Evolutionary conservation across 495 filamentous ascomycete species (phyloP).

Genomic region (Penicillium taxi): DNA sequence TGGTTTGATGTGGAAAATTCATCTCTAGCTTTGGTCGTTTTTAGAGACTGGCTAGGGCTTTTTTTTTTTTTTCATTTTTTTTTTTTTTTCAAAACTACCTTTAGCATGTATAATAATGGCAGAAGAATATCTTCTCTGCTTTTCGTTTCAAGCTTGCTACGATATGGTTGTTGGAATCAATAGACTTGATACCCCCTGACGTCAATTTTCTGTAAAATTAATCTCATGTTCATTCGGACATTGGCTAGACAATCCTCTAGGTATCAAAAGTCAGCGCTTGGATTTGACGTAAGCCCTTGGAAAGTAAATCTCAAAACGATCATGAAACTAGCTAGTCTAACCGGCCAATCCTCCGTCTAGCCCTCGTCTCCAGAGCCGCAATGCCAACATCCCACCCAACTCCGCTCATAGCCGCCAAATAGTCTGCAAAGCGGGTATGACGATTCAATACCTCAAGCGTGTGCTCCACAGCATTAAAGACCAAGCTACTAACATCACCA

Average conservation of each 20-base stretch:
- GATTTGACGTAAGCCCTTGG: too few species aligned
- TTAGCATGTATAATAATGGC: constrained; percentile 3
- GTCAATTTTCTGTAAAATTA: too few species aligned
- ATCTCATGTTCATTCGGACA: too few species aligned
- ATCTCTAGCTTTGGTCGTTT: too few species aligned
- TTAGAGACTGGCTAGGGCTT: constrained; percentile 10
- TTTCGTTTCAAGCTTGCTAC: constrained; percentile 19
- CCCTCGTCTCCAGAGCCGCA: constrained; percentile 51
- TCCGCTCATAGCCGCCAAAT: constrained; percentile 29
- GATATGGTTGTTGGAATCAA: constrained; percentile 17
- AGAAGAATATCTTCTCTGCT: too few species aligned
- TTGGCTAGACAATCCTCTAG: too few species aligned
- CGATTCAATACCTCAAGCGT: constrained; percentile 28
- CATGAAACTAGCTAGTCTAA: too few species aligned
- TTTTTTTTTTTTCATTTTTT: constrained; percentile 3
- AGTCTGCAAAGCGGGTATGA: constrained; percentile 32
- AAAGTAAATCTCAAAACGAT: constrained; percentile 5
- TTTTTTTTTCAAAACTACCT: not conserved
- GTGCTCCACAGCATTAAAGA: constrained; percentile 9
- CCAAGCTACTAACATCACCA: too few species aligned
- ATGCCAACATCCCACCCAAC: constrained; percentile 55
- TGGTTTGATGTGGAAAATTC: too few species aligned
- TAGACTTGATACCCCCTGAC: constrained; percentile 30
- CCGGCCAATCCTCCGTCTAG: constrained; percentile 30
- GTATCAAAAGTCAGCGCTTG: too few species aligned